Evolutionary conservation across 2,329 filamentous ascomycete species (phyloP), one percentile per base, ranked within the genome.

Genomic region (Nakataea oryzae): DNA sequence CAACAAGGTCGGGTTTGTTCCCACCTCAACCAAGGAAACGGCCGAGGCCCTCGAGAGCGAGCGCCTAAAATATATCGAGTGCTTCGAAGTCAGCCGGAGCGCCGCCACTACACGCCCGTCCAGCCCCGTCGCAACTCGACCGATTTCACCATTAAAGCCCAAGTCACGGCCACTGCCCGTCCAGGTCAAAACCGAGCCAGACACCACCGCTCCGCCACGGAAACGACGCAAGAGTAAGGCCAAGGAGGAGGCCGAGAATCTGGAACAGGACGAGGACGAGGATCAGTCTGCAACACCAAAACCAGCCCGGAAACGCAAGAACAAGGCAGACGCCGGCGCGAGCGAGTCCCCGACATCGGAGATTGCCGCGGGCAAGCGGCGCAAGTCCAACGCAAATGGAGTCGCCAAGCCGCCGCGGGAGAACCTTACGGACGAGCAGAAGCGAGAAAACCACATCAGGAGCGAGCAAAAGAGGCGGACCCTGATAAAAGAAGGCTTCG

Each of bases 381-480:
- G 81, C 47, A 85, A 83, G 68, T 83, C 82, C 1, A 72, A 70
- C 8, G 66, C 65, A n/a, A 75, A 70, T 54, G 72, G 67, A 12
- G 66, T 60, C n/a, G 54, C 73, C 24, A 86, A 86, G 68, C 63
- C 75, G 2, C 70, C 79, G 3, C 76, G 88, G 29, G 88, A 87
- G 70, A 96, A 96, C 67, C 85, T 95, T 4, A 84, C 86, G 0
- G 89, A 93, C 67, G 86, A 89, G 64, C 89, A 95, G 73, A 95
- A 93, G 74, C 81, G 90, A 57, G 87, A 87, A 69, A 96, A 96
- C 67, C 91, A 96, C 70, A 95, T 96, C 66, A 81, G 87, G 61
- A 95, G 91, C 61, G 91, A 96, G 71, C 90, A 96, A 75, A 96
- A 95, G 74, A 83, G 92, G 41, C 82, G 91, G 58, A 91, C 90